phyloP scores from a whole-genome alignment of 208 protist species.

The Trypanosoma grayi region DNA sequence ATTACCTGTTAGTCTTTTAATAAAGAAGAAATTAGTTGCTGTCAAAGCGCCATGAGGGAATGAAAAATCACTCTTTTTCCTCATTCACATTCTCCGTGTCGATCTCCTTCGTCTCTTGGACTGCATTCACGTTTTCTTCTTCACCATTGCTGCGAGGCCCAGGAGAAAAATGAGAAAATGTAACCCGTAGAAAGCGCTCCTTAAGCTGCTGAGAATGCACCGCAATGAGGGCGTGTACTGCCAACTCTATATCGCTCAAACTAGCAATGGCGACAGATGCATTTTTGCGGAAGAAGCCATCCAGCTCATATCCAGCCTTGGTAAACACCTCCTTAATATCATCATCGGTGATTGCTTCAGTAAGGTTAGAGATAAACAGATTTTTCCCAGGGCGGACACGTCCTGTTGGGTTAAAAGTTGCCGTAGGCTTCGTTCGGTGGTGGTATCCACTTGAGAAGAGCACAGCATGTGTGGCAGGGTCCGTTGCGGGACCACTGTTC shows the following conservation, averaged over 20 bases:
- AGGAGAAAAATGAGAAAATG: conserved; percentile 81
- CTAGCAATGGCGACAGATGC: conserved; percentile 52
- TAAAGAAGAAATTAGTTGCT: background rate
- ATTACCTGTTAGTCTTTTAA: too few relatives aligned
- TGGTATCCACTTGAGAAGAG: conserved; percentile 73
- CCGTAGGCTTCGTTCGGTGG: conserved; percentile 71
- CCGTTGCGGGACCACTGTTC: conserved; percentile 68
- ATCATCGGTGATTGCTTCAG: conserved; percentile 56
- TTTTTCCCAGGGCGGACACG: conserved; percentile 66
- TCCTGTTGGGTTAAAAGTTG: conserved; percentile 65
- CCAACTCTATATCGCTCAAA: conserved; percentile 55
- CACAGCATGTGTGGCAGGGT: conserved; percentile 58
- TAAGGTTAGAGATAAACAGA: conserved; percentile 81
- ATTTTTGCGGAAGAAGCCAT: conserved; percentile 61
- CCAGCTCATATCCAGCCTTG: conserved; percentile 34
- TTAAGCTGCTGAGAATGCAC: conserved; percentile 63
- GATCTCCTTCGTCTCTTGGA: background rate
- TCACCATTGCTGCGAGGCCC: conserved; percentile 33
- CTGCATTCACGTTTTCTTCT: conserved; percentile 17
- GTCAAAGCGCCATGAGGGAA: background rate
- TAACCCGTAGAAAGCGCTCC: conserved; percentile 69
- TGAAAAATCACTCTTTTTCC: background rate
- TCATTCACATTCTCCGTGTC: background rate
- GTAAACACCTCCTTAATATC: conserved; percentile 58
- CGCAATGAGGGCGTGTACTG: conserved; percentile 71